Conservation (phyloP, 2,329 filamentous ascomycete genomes). For the Penicillium rolfsii region DNA sequence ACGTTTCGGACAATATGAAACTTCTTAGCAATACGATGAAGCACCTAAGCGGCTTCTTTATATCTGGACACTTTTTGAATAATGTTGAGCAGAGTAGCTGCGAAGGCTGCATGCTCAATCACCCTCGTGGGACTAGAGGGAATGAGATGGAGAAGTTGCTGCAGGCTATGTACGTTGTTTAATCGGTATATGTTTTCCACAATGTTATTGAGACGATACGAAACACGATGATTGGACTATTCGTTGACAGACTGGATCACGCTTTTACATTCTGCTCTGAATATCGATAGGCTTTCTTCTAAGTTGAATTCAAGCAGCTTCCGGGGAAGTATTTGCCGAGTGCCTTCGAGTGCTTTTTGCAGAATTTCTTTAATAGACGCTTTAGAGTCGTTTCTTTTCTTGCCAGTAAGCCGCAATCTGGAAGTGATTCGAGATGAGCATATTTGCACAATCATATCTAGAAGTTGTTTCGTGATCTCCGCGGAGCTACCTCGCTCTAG, state of each 20-base stretch:
- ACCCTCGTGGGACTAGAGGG: conserved; percentile 15
- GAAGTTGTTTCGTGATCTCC: conserved; percentile 22
- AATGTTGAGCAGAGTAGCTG: conserved; percentile 36
- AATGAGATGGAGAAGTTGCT: conserved; percentile 26
- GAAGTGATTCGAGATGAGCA: conserved; percentile 34
- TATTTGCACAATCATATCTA: conserved; percentile 35
- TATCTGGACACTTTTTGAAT: conserved; percentile 46
- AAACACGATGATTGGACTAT: conserved; percentile 33
- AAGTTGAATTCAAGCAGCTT: conserved; percentile 17
- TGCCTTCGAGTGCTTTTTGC: conserved; percentile 10
- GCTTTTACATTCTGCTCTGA: conserved; percentile 25
- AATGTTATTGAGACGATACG: conserved; percentile 27
- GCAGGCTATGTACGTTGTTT: conserved; percentile 18
- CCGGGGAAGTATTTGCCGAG: conserved; percentile 5
- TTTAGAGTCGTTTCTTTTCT: conserved; percentile 6
- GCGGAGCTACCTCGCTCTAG: conserved; percentile 6
- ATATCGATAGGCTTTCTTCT: conserved; percentile 16
- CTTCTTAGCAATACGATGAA: conserved; percentile 40
- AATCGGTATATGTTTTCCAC: conserved; percentile 36
- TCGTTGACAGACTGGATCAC: conserved; percentile 28
- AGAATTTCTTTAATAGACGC: conserved; percentile 16
- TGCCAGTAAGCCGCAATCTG: conserved; percentile 29
- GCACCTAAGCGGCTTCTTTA: conserved; percentile 37
- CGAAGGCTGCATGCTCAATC: conserved; percentile 19
- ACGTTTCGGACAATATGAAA: conserved; percentile 35